Evolutionary conservation across 768 basidiomycete species (phyloP).

Genomic region (Daedalea quercina): DNA sequence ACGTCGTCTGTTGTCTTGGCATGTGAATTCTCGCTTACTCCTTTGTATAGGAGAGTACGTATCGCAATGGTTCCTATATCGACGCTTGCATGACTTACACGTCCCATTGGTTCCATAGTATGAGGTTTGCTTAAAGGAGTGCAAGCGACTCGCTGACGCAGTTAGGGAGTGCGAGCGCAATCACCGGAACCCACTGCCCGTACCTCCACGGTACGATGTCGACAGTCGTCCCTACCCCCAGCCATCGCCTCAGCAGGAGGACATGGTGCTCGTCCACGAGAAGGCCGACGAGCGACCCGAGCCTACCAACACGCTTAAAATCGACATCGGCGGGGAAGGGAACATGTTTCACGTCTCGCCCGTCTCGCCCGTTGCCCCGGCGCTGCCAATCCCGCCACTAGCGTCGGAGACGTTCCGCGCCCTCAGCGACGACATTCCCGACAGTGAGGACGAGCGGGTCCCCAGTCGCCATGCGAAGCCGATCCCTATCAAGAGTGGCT

Average conservation of each 20-base stretch:
- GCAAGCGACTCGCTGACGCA: slow-evolving; percentile 16
- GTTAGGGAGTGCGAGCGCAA: slow-evolving; percentile 12
- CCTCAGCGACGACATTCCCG: slow-evolving; percentile 20
- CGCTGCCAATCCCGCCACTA: slow-evolving; percentile 17
- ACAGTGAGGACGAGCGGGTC: slow-evolving; percentile 15
- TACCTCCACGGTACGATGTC: slow-evolving; percentile 1
- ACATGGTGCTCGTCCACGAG: slow-evolving; percentile 14
- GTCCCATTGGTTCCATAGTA: slow-evolving; percentile 10
- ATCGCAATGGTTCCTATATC: too few relatives aligned
- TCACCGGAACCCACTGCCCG: slow-evolving; percentile 8
- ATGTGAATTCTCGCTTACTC: not conserved
- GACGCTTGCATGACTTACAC: not conserved
- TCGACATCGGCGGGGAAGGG: slow-evolving; percentile 12
- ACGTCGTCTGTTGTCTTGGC: slow-evolving; percentile 13
- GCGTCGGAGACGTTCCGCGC: slow-evolving; percentile 17
- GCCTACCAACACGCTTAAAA: slow-evolving; percentile 5
- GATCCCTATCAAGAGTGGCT: slow-evolving; percentile 16
- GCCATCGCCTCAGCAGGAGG: slow-evolving; percentile 8
- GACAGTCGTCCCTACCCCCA: slow-evolving; percentile 15
- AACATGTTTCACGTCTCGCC: slow-evolving; percentile 20
- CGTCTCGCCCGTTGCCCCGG: slow-evolving; percentile 20
- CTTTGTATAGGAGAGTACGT: slow-evolving; percentile 20
- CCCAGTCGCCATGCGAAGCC: slow-evolving; percentile 8
- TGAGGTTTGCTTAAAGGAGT: slow-evolving; percentile 15
- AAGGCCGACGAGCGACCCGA: slow-evolving; percentile 4